These are phyloP conservation scores for Gossypium schwendimanii DNA, from an alignment of 441 rosid species.

Conservation along the genomic window DNA sequence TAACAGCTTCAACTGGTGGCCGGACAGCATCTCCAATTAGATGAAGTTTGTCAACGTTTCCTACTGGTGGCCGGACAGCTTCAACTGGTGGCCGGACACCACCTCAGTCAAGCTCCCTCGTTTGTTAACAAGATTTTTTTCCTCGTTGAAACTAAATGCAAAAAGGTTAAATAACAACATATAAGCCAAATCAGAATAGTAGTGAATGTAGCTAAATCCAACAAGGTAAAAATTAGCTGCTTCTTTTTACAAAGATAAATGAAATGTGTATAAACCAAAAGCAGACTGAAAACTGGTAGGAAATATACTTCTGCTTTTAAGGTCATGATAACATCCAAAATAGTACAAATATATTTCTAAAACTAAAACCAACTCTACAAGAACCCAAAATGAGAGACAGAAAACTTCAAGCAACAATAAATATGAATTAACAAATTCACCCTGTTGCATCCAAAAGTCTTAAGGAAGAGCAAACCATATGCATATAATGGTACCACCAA, in stretches of 20 bases:
- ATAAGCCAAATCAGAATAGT: not conserved
- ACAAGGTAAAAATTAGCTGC: slow-evolving; percentile 12
- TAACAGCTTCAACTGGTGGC: slow-evolving; percentile 13
- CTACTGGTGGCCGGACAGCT: no score
- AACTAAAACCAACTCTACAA: slow-evolving; percentile 39
- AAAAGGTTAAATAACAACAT: not conserved
- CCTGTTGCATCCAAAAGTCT: slow-evolving; percentile 30
- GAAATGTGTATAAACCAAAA: slow-evolving; percentile 24
- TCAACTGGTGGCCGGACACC: not conserved
- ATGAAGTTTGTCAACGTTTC: slow-evolving; percentile 30
- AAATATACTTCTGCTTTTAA: slow-evolving; percentile 22
- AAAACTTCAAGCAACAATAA: slow-evolving; percentile 24
- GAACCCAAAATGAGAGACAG: slow-evolving; percentile 24
- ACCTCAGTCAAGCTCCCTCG: slow-evolving; percentile 4
- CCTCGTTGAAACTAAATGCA: no score
- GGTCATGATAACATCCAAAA: slow-evolving; percentile 20
- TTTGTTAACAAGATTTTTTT: not conserved
- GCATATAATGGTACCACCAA: slow-evolving; percentile 1
- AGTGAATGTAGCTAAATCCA: slow-evolving; percentile 12
- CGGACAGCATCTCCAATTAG: slow-evolving; percentile 1
- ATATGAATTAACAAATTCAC: slow-evolving; percentile 49
- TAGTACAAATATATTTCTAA: slow-evolving; percentile 28
- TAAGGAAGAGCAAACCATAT: slow-evolving; percentile 27
- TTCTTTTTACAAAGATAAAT: slow-evolving; percentile 29
- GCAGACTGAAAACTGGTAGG: slow-evolving; percentile 16